Evolutionary conservation across 192 early-diverging fungal species (phyloP), one percentile per base, ranked within the genome.

Genomic region (Dissophora globulifera): DNA sequence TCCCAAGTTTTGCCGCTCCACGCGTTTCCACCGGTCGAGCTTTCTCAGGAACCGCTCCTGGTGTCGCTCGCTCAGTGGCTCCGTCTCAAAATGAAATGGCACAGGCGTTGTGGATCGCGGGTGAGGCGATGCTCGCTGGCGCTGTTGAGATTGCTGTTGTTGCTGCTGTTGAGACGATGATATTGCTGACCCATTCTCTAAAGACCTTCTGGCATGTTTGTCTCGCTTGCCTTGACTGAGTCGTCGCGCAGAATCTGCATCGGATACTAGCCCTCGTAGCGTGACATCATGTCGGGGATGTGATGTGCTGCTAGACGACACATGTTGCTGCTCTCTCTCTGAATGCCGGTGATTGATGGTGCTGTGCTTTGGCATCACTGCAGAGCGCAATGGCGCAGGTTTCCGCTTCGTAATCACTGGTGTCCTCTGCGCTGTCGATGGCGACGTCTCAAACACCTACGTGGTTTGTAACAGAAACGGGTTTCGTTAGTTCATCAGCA

Each of bases 81-180:
- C 75, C 2, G 83, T 87, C 26, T 61, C 62, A 25, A 89, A 79
- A 16, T 58, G 53, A 67, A 89, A 88, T 7, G 89, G 88, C 32
- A 79, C 53, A 10, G 89, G 13, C 13, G 13, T 13, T 38, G 35
- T 38, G 35, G 35, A 6, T 38, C 7, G 35, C 35, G 13, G n/a
- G n/a, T n/a, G n/a, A n/a, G n/a, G n/a, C n/a, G n/a, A n/a, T n/a
- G n/a, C n/a, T n/a, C n/a, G n/a, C n/a, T n/a, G n/a, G n/a, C n/a
- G n/a, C n/a, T n/a, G n/a, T n/a, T n/a, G n/a, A n/a, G n/a, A n/a
- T n/a, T n/a, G n/a, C n/a, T n/a, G n/a, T n/a, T n/a, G n/a, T n/a
- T n/a, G n/a, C n/a, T n/a, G n/a, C n/a, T n/a, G n/a, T n/a, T n/a
- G n/a, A n/a, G n/a, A n/a, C n/a, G n/a, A n/a, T n/a, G n/a, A n/a